phyloP scores from a whole-genome alignment of 139 green algal genomes.

The Chlamydomonas sphaeroides region DNA sequence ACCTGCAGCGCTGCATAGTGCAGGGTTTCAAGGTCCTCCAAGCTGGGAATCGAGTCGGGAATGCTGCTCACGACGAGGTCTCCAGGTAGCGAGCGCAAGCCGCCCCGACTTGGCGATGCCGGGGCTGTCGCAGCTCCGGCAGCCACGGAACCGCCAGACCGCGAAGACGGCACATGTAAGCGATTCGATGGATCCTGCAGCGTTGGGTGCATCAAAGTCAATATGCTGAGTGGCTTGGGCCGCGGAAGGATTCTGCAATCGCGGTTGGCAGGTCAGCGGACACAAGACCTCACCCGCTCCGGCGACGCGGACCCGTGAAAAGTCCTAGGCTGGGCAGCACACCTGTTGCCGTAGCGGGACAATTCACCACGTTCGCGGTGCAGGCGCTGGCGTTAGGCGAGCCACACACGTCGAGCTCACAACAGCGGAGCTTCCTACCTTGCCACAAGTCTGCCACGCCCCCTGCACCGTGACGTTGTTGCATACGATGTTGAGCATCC shows the following conservation, averaged over 20 bases:
- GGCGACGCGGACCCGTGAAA: not conserved
- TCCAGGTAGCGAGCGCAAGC: not conserved
- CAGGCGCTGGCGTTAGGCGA: not conserved
- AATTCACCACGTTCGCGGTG: not conserved
- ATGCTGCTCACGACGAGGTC: slow-evolving; percentile 11
- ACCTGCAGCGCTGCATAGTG: slow-evolving; percentile 5
- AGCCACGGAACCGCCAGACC: not conserved
- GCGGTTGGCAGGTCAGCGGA: not conserved
- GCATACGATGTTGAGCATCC: not conserved
- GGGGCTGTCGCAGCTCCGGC: not conserved
- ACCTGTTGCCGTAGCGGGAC: not conserved
- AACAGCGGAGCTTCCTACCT: too few species aligned
- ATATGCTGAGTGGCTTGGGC: not conserved
- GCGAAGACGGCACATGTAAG: not conserved
- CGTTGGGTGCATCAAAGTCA: not conserved
- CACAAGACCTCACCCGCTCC: not conserved
- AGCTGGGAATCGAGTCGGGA: slow-evolving; percentile 8
- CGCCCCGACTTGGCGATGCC: not conserved
- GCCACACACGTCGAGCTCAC: not conserved
- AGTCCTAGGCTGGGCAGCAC: not conserved
- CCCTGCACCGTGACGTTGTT: too few species aligned
- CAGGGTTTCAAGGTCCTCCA: slow-evolving; percentile 15
- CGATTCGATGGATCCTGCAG: not conserved
- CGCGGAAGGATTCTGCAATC: too few species aligned
- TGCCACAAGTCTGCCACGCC: too few species aligned